phyloP scores from a whole-genome alignment of 345 rosid genomes.

The Brassica cretica region DNA sequence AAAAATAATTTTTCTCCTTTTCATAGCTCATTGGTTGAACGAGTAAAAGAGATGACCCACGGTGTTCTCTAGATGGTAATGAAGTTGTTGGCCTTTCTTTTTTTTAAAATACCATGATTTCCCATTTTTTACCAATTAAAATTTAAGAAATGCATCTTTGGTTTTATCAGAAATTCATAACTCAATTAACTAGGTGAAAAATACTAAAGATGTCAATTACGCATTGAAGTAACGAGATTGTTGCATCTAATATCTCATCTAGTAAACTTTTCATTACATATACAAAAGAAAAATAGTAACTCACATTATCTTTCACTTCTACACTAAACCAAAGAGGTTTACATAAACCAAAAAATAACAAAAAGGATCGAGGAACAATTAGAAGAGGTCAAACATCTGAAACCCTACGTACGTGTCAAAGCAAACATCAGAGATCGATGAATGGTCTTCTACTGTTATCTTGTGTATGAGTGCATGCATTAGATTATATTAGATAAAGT shows the following conservation, averaged over 20 bases:
- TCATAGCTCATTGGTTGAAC: slow-evolving; percentile 28
- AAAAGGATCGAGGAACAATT: slow-evolving; percentile 29
- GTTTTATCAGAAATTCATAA: not conserved
- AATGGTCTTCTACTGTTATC: slow-evolving; percentile 2
- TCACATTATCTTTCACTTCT: slow-evolving; percentile 24
- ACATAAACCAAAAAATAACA: slow-evolving; percentile 27
- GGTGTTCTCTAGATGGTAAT: slow-evolving; percentile 23
- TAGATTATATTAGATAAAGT: slow-evolving; percentile 6
- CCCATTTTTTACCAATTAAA: not conserved
- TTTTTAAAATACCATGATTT: not conserved
- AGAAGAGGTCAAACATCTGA: slow-evolving; percentile 26
- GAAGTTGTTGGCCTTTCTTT: slow-evolving; percentile 27
- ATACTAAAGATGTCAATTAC: not conserved
- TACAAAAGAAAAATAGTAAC: not conserved
- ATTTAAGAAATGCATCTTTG: not conserved
- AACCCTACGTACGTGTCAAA: slow-evolving; percentile 25
- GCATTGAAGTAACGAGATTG: slow-evolving; percentile 11
- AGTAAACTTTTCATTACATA: slow-evolving; percentile 23
- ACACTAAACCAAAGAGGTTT: slow-evolving; percentile 10
- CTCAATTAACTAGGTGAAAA: not conserved
- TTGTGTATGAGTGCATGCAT: not conserved
- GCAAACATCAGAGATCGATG: slow-evolving; percentile 19
- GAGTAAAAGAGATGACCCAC: slow-evolving; percentile 37
- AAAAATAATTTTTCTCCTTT: not conserved
- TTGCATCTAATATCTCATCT: slow-evolving; percentile 7